A percentile compares a stretch with the other conserved stretches of the same genome.
These are phyloP conservation scores for Ophiostoma australiae DNA, from an alignment of 2,329 filamentous ascomycete species.

Conservation along the genomic window DNA sequence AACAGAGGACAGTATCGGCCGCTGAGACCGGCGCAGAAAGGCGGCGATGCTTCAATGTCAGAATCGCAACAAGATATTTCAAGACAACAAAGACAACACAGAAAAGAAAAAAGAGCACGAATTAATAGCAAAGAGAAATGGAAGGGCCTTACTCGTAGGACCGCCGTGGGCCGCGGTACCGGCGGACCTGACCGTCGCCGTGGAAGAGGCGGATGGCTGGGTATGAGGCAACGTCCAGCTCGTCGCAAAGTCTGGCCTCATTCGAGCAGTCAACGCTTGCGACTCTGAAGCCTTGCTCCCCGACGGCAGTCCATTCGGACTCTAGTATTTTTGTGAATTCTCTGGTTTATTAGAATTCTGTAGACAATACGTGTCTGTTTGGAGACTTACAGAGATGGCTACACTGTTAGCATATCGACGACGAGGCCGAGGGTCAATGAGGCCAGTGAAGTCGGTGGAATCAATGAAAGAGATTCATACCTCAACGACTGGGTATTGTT, in stretches of 20 bases:
- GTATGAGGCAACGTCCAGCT: conserved; percentile 42
- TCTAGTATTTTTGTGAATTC: background rate
- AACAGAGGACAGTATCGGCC: background rate
- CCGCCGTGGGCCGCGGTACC: conserved; percentile 39
- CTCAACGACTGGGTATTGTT: background rate
- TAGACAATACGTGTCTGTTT: background rate
- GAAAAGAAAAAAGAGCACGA: background rate
- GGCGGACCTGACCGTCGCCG: conserved; percentile 34
- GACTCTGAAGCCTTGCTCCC: conserved; percentile 25
- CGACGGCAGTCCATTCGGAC: background rate
- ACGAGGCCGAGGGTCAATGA: background rate
- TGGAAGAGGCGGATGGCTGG: conserved; percentile 45
- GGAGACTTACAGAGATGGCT: background rate
- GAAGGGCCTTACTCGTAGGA: background rate
- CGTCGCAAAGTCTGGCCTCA: conserved; percentile 38
- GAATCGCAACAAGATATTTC: background rate
- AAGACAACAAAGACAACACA: background rate
- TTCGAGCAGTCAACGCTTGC: conserved; percentile 41
- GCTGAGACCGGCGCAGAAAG: background rate
- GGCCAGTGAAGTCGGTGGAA: no score
- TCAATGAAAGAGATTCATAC: background rate
- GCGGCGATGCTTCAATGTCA: background rate
- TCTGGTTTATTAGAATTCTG: background rate
- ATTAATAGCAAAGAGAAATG: background rate
- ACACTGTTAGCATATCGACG: background rate